A percentile compares a stretch with the other conserved stretches of the same genome.
These are phyloP conservation scores for Elsinoe ampelina DNA, from an alignment of 2,329 filamentous ascomycete species.

Conservation along the genomic window DNA sequence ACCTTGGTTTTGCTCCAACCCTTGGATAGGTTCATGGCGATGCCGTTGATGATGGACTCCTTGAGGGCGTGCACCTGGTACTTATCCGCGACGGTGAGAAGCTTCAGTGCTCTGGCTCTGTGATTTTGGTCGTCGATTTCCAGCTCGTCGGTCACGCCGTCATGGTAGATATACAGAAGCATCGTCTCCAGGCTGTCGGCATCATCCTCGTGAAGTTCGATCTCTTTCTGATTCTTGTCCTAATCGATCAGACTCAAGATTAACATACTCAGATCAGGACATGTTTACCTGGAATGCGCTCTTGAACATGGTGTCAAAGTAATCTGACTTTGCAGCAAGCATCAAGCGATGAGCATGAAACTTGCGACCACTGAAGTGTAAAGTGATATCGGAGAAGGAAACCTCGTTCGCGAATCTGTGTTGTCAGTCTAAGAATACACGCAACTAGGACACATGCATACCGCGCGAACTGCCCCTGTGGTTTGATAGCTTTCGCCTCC, in stretches of 20 bases:
- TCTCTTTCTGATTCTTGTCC: background rate
- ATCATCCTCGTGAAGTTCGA: background rate
- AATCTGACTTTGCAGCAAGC: background rate
- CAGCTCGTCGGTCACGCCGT: too few species aligned
- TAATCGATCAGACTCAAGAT: background rate
- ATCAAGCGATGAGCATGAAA: background rate
- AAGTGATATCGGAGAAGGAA: background rate
- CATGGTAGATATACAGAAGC: background rate
- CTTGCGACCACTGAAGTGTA: background rate
- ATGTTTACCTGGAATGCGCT: too few species aligned
- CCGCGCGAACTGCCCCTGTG: background rate
- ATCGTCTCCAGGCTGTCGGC: background rate
- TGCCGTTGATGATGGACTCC: background rate
- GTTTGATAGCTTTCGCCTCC: too few species aligned
- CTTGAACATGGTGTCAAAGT: background rate
- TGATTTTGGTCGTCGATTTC: too few species aligned
- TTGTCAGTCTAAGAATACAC: background rate
- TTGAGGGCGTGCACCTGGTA: background rate
- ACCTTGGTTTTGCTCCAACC: too few species aligned
- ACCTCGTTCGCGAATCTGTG: background rate
- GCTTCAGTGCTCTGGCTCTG: background rate
- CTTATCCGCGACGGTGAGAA: background rate
- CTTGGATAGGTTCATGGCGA: too few species aligned
- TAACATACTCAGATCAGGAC: too few species aligned
- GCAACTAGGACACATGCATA: background rate